A percentile compares a stretch with the other conserved stretches of the same genome.
Evolutionary conservation across 495 filamentous ascomycete species (phyloP).

Genomic region (Annulohypoxylon maeteangense): DNA sequence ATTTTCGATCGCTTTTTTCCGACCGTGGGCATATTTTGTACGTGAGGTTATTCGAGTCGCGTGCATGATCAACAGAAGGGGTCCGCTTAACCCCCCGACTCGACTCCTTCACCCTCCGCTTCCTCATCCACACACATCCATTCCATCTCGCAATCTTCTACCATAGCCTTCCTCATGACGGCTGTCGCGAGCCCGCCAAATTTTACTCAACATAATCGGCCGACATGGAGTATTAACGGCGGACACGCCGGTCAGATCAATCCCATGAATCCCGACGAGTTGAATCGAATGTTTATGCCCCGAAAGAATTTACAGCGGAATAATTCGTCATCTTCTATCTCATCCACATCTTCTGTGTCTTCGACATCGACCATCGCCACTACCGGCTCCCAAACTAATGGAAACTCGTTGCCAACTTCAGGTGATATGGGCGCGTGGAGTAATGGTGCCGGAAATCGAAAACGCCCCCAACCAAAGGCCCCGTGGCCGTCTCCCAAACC

Average conservation of each 20-base stretch:
- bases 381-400: constrained; percentile 51
- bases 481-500: constrained; percentile 72
- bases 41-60: constrained; percentile 28
- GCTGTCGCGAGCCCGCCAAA: constrained; percentile 94
- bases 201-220: constrained; percentile 74
- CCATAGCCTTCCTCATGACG: constrained; percentile 74
- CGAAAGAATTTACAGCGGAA: constrained; percentile 85
- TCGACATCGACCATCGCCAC: constrained; percentile 68
- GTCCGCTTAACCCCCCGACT: constrained; percentile 31
- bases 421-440: constrained; percentile 60
- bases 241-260: constrained; percentile 73
- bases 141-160: constrained; percentile 44
- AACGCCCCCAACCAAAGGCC: constrained; percentile 69
- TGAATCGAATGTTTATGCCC: constrained; percentile 86
- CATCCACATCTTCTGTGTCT: constrained; percentile 72
- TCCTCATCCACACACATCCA: constrained; percentile 54
- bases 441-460: constrained; percentile 66
- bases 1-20: constrained; percentile 17
- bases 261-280: constrained; percentile 87
- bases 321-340: constrained; percentile 87
- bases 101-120: constrained; percentile 41
- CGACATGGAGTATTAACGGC: constrained; percentile 78
- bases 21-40: constrained; percentile 16
- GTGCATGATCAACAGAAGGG: constrained; percentile 39
- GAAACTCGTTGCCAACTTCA: constrained; percentile 53